Evolutionary conservation across 202 grass and related monocot genomes (phyloP), one percentile per base, ranked within the genome.

Genomic region (Carex arenaria): DNA sequence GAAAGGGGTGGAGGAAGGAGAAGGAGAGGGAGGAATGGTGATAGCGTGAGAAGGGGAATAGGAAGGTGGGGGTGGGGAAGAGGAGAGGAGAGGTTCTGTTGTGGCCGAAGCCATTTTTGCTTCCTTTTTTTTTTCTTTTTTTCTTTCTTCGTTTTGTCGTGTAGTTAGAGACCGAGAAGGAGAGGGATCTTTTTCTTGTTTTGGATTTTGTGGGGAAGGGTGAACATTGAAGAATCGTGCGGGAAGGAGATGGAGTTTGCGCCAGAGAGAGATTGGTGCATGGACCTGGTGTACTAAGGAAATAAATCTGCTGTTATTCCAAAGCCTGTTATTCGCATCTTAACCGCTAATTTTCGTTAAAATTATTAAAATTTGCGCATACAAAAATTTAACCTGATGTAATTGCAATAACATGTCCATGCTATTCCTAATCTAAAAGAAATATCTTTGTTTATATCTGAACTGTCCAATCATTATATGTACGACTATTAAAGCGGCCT

Each of bases 1-100:
- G 30, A 49, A 47, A 61, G 19, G 72, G 52, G 85, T 42, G 17
- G 89, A 77, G 67, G 90, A 83, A 19, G 92, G 80, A 0, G 88
- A 31, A 83, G 71, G 43, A 5, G 87, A 55, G 4, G 89, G 72
- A 80, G 81, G 22, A 85, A 94, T 94, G 86, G 90, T 61, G 71
- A 86, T 86, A 7, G 93, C 84, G 81, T 91, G 92, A 76, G 91
- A 90, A 59, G 79, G 91, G 65, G 91, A 81, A 1, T 85, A 72
- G 60, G 88, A 70, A 20, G 93, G 78, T 0, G 89, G 19, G 85
- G 72, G 72, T 0, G 89, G 19, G 85, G 72, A 80, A 3, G 90
- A 55, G 10, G 89, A 86, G 32, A 85, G 38, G 2, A 89, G 64
- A 7, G 87, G 65, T 4, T 82, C 80, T 13, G 26, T 54, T 19